These are phyloP conservation scores for Proliferodiscus dingleyae DNA, from an alignment of 2,329 filamentous ascomycete species.

Conservation along the genomic window DNA sequence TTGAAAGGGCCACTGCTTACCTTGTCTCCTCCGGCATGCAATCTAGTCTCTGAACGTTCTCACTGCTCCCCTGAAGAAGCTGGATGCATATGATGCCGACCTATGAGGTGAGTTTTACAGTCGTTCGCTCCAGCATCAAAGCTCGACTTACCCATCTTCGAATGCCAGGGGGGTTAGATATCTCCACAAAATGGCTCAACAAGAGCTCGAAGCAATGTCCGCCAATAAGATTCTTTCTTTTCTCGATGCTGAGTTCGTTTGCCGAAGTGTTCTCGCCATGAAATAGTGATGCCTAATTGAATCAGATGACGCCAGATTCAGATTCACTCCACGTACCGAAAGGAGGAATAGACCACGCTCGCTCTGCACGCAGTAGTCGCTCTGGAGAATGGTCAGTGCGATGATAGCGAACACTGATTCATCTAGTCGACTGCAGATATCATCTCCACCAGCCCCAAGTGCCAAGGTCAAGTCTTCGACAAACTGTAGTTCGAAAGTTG, in stretches of 20 bases:
- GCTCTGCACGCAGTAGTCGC: conserved; percentile 15
- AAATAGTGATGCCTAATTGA: background rate
- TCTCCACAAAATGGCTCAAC: conserved; percentile 20
- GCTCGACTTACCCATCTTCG: conserved; percentile 25
- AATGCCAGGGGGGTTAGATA: conserved; percentile 8
- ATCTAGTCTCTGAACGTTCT: conserved; percentile 16
- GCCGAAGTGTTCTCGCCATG: conserved; percentile 18
- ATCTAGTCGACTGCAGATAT: conserved; percentile 21
- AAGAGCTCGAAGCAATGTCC: conserved; percentile 14
- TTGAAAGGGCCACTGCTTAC: conserved; percentile 11
- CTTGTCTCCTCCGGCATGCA: conserved; percentile 18
- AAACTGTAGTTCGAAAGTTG: conserved; percentile 4
- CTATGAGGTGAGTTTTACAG: conserved; percentile 16
- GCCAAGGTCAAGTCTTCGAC: conserved; percentile 6
- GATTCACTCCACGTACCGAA: conserved; percentile 18
- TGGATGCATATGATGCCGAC: conserved; percentile 26
- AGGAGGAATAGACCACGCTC: conserved; percentile 26
- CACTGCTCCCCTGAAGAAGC: conserved; percentile 16
- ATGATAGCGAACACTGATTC: conserved; percentile 16
- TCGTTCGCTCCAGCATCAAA: background rate
- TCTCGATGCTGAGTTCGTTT: background rate
- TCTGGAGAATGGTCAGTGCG: conserved; percentile 18
- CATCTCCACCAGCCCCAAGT: conserved; percentile 15
- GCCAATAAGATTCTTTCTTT: conserved; percentile 19
- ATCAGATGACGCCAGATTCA: background rate